Conservation (phyloP, 2,329 filamentous ascomycete genomes). For the Ophiostoma pallidulum region DNA sequence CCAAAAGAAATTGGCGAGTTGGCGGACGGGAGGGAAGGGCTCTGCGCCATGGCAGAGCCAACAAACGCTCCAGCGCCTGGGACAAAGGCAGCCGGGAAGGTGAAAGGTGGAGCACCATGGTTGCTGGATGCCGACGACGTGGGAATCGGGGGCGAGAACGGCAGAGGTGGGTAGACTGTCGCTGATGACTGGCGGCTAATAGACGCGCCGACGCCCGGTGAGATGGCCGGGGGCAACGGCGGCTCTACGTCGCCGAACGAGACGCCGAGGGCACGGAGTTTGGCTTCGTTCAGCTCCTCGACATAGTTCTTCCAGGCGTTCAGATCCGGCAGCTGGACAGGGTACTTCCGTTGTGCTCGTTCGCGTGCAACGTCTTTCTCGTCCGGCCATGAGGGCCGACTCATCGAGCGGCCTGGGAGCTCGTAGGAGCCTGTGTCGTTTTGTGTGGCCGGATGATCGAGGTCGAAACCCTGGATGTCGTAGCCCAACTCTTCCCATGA, state of each 20-base stretch:
- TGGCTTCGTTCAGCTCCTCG: slow-evolving; percentile 76
- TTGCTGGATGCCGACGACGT: slow-evolving; percentile 70
- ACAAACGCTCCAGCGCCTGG: slow-evolving; percentile 1
- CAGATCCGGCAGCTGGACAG: slow-evolving; percentile 60
- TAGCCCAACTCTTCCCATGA: slow-evolving; percentile 64
- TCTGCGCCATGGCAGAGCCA: slow-evolving; percentile 48
- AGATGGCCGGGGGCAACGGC: slow-evolving; percentile 48
- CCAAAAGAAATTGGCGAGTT: slow-evolving; percentile 63
- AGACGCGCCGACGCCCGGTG: slow-evolving; percentile 48
- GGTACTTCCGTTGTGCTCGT: slow-evolving; percentile 41
- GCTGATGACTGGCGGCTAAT: slow-evolving; percentile 61
- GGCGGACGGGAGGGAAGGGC: slow-evolving; percentile 53
- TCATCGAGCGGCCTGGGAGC: slow-evolving; percentile 46
- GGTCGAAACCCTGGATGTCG: slow-evolving; percentile 57
- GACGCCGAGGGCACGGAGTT: slow-evolving; percentile 83
- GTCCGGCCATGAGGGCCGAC: slow-evolving; percentile 58
- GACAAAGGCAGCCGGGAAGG: slow-evolving; percentile 50
- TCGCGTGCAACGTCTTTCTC: slow-evolving; percentile 49
- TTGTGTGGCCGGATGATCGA: slow-evolving; percentile 37
- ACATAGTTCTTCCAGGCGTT: slow-evolving; percentile 69
- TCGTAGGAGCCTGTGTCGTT: slow-evolving; percentile 22
- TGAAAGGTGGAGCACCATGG: slow-evolving; percentile 45
- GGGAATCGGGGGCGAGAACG: slow-evolving; percentile 76
- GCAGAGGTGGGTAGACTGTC: slow-evolving; percentile 59
- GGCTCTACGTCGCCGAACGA: slow-evolving; percentile 68